Conservation (phyloP, 2,329 filamentous ascomycete genomes). For the Cordyceps sp. region DNA sequence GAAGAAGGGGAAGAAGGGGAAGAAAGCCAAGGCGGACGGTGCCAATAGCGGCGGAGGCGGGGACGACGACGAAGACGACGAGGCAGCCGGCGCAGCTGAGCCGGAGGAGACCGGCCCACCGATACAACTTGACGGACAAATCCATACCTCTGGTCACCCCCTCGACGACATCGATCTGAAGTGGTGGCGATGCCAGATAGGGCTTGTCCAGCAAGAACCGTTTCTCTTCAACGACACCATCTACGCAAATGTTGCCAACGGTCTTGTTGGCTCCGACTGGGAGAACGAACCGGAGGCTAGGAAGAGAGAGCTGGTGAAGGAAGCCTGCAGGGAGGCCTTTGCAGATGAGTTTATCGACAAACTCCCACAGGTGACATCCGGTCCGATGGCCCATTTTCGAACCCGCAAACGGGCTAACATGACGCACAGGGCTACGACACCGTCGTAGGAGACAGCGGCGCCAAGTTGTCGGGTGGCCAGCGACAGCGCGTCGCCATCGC, state of each 20-base stretch:
- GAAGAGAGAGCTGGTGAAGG: conserved; percentile 41
- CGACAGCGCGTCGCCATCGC: conserved; percentile 71
- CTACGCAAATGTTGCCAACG: conserved; percentile 43
- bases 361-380: conserved; percentile 33
- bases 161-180: conserved; percentile 44
- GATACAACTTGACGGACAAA: conserved; percentile 25
- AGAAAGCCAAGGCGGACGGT: background rate
- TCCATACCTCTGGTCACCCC: conserved; percentile 35
- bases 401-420: no score
- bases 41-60: background rate
- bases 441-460: conserved; percentile 58
- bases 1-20: conserved; percentile 22
- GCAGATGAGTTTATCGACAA: conserved; percentile 52
- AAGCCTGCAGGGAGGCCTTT: conserved; percentile 51
- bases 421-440: conserved; percentile 49
- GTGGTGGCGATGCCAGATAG: conserved; percentile 46
- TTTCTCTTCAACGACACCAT: conserved; percentile 53
- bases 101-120: conserved; percentile 22
- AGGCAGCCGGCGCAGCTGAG: conserved; percentile 11
- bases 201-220: conserved; percentile 51
- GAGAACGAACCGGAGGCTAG: conserved; percentile 34
- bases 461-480: conserved; percentile 70
- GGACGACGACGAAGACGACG: conserved; percentile 8
- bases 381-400: no score
- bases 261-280: conserved; percentile 35